A percentile compares a stretch with the other conserved stretches of the same genome.
Evolutionary conservation across 2,329 filamentous ascomycete species (phyloP).

Genomic region (Fusarium sp.): DNA sequence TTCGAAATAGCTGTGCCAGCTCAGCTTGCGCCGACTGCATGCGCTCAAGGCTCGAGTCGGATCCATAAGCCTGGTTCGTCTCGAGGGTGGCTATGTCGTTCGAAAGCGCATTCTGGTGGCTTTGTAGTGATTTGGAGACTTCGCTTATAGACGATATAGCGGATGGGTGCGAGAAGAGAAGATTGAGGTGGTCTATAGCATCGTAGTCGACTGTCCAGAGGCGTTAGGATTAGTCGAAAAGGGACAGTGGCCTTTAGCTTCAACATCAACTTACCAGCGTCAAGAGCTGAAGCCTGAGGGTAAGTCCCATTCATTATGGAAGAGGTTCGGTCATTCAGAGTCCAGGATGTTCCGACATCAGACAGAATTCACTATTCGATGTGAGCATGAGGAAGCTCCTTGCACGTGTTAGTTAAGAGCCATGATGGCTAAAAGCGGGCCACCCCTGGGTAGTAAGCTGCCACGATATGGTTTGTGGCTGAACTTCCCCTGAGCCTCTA

Average conservation of each 20-base stretch:
- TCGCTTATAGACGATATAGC: conserved; percentile 79
- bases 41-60: conserved; percentile 86
- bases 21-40: conserved; percentile 93
- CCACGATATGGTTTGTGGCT: conserved; percentile 24
- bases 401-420: conserved; percentile 44
- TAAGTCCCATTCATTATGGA: conserved; percentile 53
- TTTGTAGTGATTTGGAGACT: conserved; percentile 77
- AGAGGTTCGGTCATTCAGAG: background rate
- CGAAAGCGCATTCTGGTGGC: conserved; percentile 84
- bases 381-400: conserved; percentile 26
- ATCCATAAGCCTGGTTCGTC: conserved; percentile 82
- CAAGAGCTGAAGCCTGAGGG: conserved; percentile 52
- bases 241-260: conserved; percentile 12
- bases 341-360: conserved; percentile 8
- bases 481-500: conserved; percentile 19
- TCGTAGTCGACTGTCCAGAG: conserved; percentile 75
- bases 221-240: conserved; percentile 31
- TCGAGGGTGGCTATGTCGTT: conserved; percentile 77
- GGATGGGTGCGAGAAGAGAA: conserved; percentile 90
- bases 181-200: conserved; percentile 90
- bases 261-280: conserved; percentile 52
- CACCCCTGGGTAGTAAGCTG: conserved; percentile 9
- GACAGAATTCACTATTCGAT: background rate
- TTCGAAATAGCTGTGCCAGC: conserved; percentile 87
- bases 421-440: conserved; percentile 42